Evolutionary conservation across 2,329 filamentous ascomycete species (phyloP), one percentile per base, ranked within the genome.

Genomic region (Paecilomyces sp.): DNA sequence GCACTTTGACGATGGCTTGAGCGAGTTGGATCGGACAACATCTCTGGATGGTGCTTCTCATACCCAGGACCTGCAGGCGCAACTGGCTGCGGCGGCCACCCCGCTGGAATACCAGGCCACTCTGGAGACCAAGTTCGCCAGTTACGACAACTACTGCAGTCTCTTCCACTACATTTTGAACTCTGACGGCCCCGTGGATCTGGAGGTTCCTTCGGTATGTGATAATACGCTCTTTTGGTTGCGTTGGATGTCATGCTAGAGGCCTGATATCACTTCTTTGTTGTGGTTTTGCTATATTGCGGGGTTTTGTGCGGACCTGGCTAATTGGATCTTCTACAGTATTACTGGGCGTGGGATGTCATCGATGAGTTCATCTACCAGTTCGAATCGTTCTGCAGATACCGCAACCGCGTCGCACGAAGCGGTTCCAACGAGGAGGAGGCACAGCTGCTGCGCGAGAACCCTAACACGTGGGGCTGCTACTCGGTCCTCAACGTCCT

Each of bases 321-420:
- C 59, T 60, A 58, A 60, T 57, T 31, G 13, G 30, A 52, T 50
- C 61, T 57, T 52, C 61, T 47, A 62, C 75, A 97, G 91, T 95
- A 96, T 81, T 97, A 93, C 82, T 99, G 94, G 94, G 94, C 94
- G 51, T 99, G 94, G 94, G 94, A 99, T 77, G 93, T 97, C 68
- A 97, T 99, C 79, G 94, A 99, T 78, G 94, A 99, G 79, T 99
- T 99, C 82, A 97, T 99, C 80, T 99, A 99, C 83, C 94, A 99
- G 78, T 99, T 99, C 84, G 97, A 99, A 84, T 95, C 92, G 61
- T 99, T 99, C 84, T 97, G 92, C 76, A 91, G 92, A 64, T 97
- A 97, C 85, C 88, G 94, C 73, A 92, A 95, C 77, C 88, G 92
- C 67, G 87, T 96, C 68, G 94, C 94, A 65, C 86, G 92, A 68